A percentile compares a stretch with the other conserved stretches of the same genome.
These are phyloP conservation scores for Yamadazyma trypodendri DNA, from an alignment of 1,139 yeast species.

Conservation along the genomic window DNA sequence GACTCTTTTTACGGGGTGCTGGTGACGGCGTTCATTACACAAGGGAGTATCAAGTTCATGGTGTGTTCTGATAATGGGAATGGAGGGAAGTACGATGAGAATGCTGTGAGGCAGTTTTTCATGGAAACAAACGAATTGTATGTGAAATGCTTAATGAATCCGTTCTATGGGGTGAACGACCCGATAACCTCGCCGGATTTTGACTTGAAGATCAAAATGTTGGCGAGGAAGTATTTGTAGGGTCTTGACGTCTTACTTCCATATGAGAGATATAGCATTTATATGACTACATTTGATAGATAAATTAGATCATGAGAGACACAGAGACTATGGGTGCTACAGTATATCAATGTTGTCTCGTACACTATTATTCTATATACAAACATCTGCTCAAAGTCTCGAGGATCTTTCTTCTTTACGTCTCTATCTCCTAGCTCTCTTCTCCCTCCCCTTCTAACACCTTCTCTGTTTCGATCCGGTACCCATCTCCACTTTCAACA, in stretches of 20 bases:
- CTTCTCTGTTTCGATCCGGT: constrained; percentile 38
- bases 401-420: too few species aligned
- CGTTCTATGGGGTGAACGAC: constrained; percentile 77
- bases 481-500: constrained; percentile 36
- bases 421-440: background rate
- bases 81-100: constrained; percentile 53
- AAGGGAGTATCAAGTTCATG: constrained; percentile 81
- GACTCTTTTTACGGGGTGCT: constrained; percentile 83
- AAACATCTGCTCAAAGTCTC: too few species aligned
- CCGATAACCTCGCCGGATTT: constrained; percentile 74
- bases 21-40: constrained; percentile 82
- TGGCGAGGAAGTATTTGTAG: constrained; percentile 78
- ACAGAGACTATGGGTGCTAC: too few species aligned
- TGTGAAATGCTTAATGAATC: constrained; percentile 80
- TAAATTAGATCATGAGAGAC: too few species aligned
- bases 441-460: constrained; percentile 30
- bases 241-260: too few species aligned
- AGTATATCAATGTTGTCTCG: too few species aligned
- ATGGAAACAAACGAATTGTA: constrained; percentile 84
- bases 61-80: constrained; percentile 60
- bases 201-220: constrained; percentile 67
- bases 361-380: too few species aligned
- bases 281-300: too few species aligned
- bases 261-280: too few species aligned
- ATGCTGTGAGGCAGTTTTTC: constrained; percentile 78